Evolutionary conservation across 495 filamentous ascomycete genomes (phyloP).

Genomic region (Penicillium flavigenum): DNA sequence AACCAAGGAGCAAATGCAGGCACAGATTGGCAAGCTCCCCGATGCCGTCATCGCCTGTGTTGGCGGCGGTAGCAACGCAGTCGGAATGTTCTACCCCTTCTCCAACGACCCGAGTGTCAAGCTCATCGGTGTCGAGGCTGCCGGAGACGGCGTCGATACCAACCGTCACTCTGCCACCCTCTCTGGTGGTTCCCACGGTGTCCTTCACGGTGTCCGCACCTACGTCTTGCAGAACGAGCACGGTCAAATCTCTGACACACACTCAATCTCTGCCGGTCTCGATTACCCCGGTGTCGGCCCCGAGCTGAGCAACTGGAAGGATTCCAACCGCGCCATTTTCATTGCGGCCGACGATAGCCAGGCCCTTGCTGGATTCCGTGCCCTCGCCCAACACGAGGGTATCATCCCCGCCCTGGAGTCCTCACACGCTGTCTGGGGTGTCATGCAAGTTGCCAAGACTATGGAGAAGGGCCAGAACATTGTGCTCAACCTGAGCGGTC

Average conservation of each 20-base stretch:
- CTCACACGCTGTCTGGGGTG: conserved; percentile 87
- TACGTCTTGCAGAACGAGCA: conserved; percentile 90
- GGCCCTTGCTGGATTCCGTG: conserved; percentile 84
- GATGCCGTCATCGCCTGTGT: conserved; percentile 97
- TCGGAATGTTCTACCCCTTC: conserved; percentile 97
- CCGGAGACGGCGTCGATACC: conserved; percentile 93
- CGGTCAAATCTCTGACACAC: conserved; percentile 91
- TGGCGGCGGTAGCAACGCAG: conserved; percentile 86
- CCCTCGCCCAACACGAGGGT: conserved; percentile 82
- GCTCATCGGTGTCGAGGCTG: conserved; percentile 91
- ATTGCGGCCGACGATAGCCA: conserved; percentile 89
- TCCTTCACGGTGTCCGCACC: conserved; percentile 92
- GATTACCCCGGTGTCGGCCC: conserved; percentile 98
- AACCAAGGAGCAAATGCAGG: conserved; percentile 83
- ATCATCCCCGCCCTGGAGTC: conserved; percentile 97
- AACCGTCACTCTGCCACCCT: conserved; percentile 85
- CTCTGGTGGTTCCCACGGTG: conserved; percentile 82
- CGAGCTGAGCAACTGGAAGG: conserved; percentile 88
- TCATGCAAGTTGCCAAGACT: conserved; percentile 84
- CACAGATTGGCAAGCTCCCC: conserved; percentile 75
- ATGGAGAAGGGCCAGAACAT: conserved; percentile 87
- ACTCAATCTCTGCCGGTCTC: conserved; percentile 94
- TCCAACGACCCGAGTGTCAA: conserved; percentile 79
- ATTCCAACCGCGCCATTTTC: conserved; percentile 79
- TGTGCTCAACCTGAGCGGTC: conserved; percentile 89